These are phyloP conservation scores for Kalmusia sp. DNA, from an alignment of 2,329 filamentous ascomycete genomes.

Conservation along the genomic window DNA sequence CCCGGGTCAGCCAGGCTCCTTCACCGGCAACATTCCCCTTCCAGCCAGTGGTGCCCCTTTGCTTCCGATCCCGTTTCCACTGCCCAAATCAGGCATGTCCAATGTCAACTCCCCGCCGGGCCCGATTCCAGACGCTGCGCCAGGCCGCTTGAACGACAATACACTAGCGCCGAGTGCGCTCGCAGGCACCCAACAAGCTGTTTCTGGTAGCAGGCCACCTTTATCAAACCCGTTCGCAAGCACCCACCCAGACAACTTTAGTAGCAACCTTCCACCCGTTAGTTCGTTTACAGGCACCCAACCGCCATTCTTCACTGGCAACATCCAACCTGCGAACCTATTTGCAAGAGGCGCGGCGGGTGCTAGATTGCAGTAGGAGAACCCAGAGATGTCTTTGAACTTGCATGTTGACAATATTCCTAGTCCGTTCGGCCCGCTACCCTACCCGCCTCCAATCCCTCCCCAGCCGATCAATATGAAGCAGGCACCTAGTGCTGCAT, in stretches of 20 bases:
- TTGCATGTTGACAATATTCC: not conserved
- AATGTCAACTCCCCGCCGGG: not conserved
- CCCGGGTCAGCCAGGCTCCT: not conserved
- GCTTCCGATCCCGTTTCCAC: not conserved
- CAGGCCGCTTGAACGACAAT: too few species aligned
- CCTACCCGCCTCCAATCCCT: not conserved
- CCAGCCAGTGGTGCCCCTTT: not conserved
- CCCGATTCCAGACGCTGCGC: too few species aligned
- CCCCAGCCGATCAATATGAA: not conserved
- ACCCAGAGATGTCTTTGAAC: not conserved
- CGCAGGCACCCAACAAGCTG: too few species aligned
- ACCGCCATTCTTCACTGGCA: not conserved
- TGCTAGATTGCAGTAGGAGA: not conserved
- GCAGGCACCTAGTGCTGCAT: not conserved
- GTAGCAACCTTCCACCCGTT: not conserved
- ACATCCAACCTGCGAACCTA: not conserved
- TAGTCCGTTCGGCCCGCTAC: not conserved
- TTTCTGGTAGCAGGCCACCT: too few species aligned
- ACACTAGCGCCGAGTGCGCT: too few species aligned
- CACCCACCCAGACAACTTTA: constrained; percentile 1
- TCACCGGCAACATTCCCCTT: not conserved
- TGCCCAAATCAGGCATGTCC: not conserved
- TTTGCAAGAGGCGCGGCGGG: not conserved
- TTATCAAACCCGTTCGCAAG: too few species aligned
- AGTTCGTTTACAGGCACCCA: not conserved